These are phyloP conservation scores for Parathielavia appendiculata DNA, from an alignment of 495 filamentous ascomycete species.

Conservation along the genomic window DNA sequence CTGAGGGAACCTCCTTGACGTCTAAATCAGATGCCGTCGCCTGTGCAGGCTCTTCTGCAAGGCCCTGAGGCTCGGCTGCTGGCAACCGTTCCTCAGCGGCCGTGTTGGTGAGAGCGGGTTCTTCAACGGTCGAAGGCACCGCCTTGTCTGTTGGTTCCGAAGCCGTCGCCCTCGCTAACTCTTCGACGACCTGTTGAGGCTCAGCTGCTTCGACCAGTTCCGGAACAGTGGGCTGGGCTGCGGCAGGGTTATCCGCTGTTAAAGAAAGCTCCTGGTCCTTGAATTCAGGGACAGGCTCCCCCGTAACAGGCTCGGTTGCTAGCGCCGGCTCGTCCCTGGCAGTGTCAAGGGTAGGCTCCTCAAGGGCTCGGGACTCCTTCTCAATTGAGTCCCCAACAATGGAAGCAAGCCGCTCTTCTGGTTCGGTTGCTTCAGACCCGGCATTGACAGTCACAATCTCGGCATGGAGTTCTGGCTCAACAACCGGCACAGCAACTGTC, in stretches of 20 bases:
- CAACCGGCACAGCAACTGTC: not conserved
- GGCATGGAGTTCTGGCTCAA: not conserved
- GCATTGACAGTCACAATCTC: not conserved
- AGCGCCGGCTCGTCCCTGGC: not conserved
- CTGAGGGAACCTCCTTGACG: not conserved
- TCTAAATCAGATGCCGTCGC: not conserved
- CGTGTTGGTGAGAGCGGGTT: constrained; percentile 3
- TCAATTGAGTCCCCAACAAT: too few species aligned
- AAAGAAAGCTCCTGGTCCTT: not conserved
- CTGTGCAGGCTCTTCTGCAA: not conserved
- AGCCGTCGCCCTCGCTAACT: not conserved
- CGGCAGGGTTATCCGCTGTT: not conserved
- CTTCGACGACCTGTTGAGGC: not conserved
- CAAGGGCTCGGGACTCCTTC: too few species aligned
- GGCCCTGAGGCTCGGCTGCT: not conserved
- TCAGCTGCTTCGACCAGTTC: not conserved
- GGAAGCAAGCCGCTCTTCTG: not conserved
- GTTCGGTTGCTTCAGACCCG: not conserved
- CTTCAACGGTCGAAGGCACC: not conserved
- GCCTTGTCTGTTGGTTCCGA: not conserved
- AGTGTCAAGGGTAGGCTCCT: too few species aligned
- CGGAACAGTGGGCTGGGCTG: not conserved
- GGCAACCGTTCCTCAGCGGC: not conserved
- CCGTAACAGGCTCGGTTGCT: not conserved
- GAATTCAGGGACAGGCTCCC: not conserved